These are phyloP conservation scores for Taiozyma onychis DNA, from an alignment of 1,139 yeast species.

Conservation along the genomic window DNA sequence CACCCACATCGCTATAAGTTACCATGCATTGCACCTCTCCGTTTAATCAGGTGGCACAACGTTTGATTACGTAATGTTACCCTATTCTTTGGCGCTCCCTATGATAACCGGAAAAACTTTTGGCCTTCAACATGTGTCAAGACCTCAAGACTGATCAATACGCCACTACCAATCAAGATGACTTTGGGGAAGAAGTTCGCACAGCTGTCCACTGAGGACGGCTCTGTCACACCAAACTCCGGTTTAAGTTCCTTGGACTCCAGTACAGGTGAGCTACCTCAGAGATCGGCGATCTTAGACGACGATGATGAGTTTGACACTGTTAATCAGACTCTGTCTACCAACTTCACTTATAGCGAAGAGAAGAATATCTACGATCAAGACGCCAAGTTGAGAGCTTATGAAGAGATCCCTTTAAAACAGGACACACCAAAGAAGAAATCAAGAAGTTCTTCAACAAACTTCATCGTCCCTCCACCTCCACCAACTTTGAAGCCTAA, in stretches of 20 bases:
- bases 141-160: neutral
- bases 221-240: neutral
- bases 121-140: neutral
- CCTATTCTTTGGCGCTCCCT: neutral
- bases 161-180: neutral
- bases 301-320: conserved; percentile 17
- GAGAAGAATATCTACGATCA: conserved; percentile 63
- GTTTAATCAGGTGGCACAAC: neutral
- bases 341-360: conserved; percentile 63
- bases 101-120: neutral
- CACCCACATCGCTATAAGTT: neutral
- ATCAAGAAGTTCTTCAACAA: conserved; percentile 31
- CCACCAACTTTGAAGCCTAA: conserved; percentile 24
- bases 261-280: neutral
- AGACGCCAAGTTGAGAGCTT: conserved; percentile 64
- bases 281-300: neutral
- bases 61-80: neutral
- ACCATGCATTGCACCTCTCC: neutral
- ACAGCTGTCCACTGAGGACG: neutral
- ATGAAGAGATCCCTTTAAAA: conserved; percentile 36
- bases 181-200: neutral
- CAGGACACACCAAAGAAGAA: conserved; percentile 10
- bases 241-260: neutral
- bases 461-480: conserved; percentile 30
- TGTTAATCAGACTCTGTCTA: conserved; percentile 27